Percentiles rank a stretch among this genome's conserved stretches.
phyloP scores from a whole-genome alignment of 345 rosid species.

The Psidium friedrichsthalianum region DNA sequence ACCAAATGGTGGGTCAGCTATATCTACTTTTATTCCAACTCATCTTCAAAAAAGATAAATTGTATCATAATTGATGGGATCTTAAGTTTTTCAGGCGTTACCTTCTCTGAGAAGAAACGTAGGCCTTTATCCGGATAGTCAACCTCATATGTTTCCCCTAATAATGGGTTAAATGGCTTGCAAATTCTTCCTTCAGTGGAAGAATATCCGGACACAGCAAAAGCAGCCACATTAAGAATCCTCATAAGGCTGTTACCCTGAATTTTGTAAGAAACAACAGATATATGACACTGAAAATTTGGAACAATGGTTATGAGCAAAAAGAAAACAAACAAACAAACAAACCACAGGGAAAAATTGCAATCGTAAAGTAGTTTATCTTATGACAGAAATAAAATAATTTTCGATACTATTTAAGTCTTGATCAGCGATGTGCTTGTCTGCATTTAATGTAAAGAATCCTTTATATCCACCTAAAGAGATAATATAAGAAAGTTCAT shows the following conservation, averaged over 20 bases:
- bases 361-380: neutral
- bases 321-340: neutral
- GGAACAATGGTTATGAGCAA: neutral
- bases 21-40: neutral
- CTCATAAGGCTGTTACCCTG: constrained; percentile 94
- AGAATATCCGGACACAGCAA: constrained; percentile 97
- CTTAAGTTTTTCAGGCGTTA: constrained; percentile 6
- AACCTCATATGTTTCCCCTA: constrained; percentile 98
- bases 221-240: constrained; percentile 95
- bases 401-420: neutral
- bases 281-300: neutral
- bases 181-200: constrained; percentile 99
- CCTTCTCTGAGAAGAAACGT: constrained; percentile 93
- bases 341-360: neutral
- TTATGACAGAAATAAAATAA: neutral
- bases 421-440: neutral
- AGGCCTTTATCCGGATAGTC: constrained; percentile 92
- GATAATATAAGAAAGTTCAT: neutral
- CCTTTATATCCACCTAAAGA: neutral
- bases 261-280: neutral
- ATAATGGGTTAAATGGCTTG: constrained; percentile 96
- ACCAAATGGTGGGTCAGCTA: neutral
- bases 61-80: neutral
- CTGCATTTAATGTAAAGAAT: neutral
- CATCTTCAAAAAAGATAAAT: neutral